phyloP scores from a whole-genome alignment of 768 basidiomycete species.

The Podaxis sp. region DNA sequence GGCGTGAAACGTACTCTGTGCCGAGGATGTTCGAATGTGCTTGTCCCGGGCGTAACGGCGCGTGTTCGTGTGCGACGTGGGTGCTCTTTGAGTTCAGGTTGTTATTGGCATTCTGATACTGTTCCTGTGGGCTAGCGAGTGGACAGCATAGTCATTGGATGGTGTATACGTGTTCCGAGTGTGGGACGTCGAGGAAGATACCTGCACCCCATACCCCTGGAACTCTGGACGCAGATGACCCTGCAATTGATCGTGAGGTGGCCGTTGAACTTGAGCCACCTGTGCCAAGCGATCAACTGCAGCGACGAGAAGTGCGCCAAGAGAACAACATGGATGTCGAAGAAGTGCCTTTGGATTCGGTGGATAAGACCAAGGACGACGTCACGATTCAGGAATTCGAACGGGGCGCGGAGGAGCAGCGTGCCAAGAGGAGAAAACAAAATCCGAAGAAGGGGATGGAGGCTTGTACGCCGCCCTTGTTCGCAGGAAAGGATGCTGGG shows the following conservation, averaged over 20 bases:
- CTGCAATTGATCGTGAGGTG: not conserved
- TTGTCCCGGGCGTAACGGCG: slow-evolving; percentile 69
- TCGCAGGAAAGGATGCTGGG: slow-evolving; percentile 55
- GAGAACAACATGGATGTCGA: not conserved
- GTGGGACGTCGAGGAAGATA: slow-evolving; percentile 58
- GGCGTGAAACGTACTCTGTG: slow-evolving; percentile 81
- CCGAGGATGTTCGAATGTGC: slow-evolving; percentile 59
- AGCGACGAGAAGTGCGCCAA: not conserved
- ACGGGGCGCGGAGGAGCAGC: not conserved
- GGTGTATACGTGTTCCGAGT: slow-evolving; percentile 58
- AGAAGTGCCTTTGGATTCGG: not conserved
- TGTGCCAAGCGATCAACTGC: not conserved
- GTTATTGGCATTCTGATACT: not conserved
- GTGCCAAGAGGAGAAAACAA: not conserved
- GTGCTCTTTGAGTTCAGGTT: slow-evolving; percentile 20
- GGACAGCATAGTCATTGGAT: slow-evolving; percentile 53
- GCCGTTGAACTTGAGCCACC: not conserved
- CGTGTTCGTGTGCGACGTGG: slow-evolving; percentile 65
- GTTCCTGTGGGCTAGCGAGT: slow-evolving; percentile 27
- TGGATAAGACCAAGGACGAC: not conserved
- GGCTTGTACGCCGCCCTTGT: slow-evolving; percentile 56
- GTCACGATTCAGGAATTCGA: not conserved
- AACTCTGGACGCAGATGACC: not conserved
- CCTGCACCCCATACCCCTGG: slow-evolving; percentile 54
- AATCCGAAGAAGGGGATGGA: slow-evolving; percentile 21